A percentile compares a stretch with the other conserved stretches of the same genome.
phyloP scores from a whole-genome alignment of 2,329 filamentous ascomycete genomes.

The Pezicula neosporulosa region DNA sequence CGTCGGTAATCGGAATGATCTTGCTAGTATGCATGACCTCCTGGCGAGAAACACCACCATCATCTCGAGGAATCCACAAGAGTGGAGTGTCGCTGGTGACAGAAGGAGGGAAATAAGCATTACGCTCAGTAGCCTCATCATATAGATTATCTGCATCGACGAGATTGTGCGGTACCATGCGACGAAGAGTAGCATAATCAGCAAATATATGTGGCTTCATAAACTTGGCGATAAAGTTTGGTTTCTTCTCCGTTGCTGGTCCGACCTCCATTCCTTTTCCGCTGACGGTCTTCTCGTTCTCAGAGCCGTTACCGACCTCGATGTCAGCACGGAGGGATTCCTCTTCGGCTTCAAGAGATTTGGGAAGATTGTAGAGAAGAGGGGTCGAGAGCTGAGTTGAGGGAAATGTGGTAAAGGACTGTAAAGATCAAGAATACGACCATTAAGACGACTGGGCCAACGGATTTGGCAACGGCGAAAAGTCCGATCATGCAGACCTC shows the following conservation, averaged over 20 bases:
- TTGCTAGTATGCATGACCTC: slow-evolving; percentile 70
- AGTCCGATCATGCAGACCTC: slow-evolving; percentile 82
- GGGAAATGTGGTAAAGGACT: slow-evolving; percentile 68
- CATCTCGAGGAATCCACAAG: slow-evolving; percentile 83
- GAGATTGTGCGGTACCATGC: slow-evolving; percentile 58
- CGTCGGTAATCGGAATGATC: slow-evolving; percentile 77
- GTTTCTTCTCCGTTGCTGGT: slow-evolving; percentile 40
- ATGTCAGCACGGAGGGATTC: slow-evolving; percentile 31
- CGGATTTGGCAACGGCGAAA: slow-evolving; percentile 65
- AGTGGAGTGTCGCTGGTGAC: slow-evolving; percentile 60
- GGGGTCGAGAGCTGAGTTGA: slow-evolving; percentile 75
- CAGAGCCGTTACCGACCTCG: slow-evolving; percentile 11
- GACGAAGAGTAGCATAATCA: slow-evolving; percentile 68
- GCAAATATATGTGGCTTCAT: slow-evolving; percentile 75
- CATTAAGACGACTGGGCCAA: slow-evolving; percentile 73
- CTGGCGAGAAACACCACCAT: slow-evolving; percentile 70
- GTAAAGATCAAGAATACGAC: slow-evolving; percentile 73
- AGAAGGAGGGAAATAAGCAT: slow-evolving; percentile 73
- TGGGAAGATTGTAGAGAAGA: slow-evolving; percentile 74
- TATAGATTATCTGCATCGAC: slow-evolving; percentile 51
- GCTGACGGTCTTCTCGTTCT: slow-evolving; percentile 19
- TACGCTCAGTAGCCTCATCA: slow-evolving; percentile 53
- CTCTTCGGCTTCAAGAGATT: slow-evolving; percentile 61
- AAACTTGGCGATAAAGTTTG: slow-evolving; percentile 62
- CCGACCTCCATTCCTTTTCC: slow-evolving; percentile 9